These are phyloP conservation scores for Berkeleyomyces basicola DNA, from an alignment of 2,329 filamentous ascomycete species.

Conservation along the genomic window DNA sequence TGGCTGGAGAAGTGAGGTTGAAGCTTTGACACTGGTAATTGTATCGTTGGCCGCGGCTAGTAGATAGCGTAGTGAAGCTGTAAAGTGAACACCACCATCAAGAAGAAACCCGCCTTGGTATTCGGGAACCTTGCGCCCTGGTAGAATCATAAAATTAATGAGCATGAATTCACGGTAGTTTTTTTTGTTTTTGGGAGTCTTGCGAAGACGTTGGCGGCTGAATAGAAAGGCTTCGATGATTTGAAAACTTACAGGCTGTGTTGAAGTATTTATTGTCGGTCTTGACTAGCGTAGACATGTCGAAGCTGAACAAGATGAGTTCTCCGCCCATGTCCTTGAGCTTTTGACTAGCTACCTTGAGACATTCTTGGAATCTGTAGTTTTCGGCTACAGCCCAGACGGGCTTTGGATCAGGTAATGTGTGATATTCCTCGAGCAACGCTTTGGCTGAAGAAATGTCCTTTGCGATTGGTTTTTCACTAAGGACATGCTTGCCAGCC, in stretches of 20 bases:
- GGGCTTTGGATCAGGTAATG: slow-evolving; percentile 17
- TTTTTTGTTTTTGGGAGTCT: no score
- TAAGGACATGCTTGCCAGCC: slow-evolving; percentile 54
- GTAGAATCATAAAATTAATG: background rate
- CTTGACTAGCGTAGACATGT: slow-evolving; percentile 28
- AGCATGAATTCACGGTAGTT: slow-evolving; percentile 5
- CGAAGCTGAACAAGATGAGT: slow-evolving; percentile 24
- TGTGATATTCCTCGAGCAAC: slow-evolving; percentile 24
- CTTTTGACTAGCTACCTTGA: slow-evolving; percentile 28
- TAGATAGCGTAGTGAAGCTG: slow-evolving; percentile 45
- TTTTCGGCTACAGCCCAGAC: slow-evolving; percentile 55
- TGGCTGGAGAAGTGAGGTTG: slow-evolving; percentile 35
- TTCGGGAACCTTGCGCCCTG: slow-evolving; percentile 48
- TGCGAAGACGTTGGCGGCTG: no score
- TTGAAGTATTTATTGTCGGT: slow-evolving; percentile 30
- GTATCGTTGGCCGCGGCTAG: slow-evolving; percentile 30
- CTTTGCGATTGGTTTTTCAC: slow-evolving; percentile 52
- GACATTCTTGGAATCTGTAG: slow-evolving; percentile 45
- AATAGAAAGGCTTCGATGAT: background rate
- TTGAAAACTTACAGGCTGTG: slow-evolving; percentile 25
- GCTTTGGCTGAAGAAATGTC: slow-evolving; percentile 31
- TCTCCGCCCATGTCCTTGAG: slow-evolving; percentile 12
- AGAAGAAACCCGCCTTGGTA: slow-evolving; percentile 64
- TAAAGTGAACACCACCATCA: slow-evolving; percentile 58
- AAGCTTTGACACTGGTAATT: slow-evolving; percentile 33